Base-by-base conservation (phyloP, 176 grass and related monocot species). In the Themeda triandra region DNA sequence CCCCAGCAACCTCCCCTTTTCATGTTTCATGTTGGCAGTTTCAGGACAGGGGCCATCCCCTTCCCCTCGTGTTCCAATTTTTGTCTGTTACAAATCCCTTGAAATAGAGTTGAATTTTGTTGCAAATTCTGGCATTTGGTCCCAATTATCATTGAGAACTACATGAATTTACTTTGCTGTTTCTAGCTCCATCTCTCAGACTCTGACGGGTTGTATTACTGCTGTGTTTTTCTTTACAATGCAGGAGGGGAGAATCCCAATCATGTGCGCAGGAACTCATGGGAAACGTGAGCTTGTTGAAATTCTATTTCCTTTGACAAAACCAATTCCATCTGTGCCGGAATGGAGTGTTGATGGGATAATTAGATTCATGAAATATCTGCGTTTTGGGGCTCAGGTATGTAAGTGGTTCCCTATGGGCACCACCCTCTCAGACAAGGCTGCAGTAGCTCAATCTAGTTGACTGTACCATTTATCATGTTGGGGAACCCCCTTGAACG, bases 261-360 rank as follows among this genome's bases (percentile, higher is more conserved):
- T 85, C 17, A 65, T 85, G 78, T 45, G 1, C 0, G 76, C 89
- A 74, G 89, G 70, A 69, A 13, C 27, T 73, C 33, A 5, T 40
- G 62, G 60, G 46, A n/a, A 76, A 59, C 77, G 80, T 63, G 85
- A 91, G 21, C 62, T 75, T 65, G 86, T 91, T 13, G 76, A 91
- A 91, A 91, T 91, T 64, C 49, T 91, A 27, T 88, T 91, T 51
- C 89, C 73, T 71, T 15, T 3, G 65, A 83, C 83, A 80, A 85
- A 40, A 80, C 77, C 58, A 44, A 71, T 87, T 62, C 86, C 80
- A 78, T 76, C 35, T 51, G 0, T 81, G 7, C 68, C 69, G 46
- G 24, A 64, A 10, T 79, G 76, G 76, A 79, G 76, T 31, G 59
- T 79, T 45, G 76, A 79, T 65, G 76, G 76, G 59, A 79, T 79